Evolutionary conservation across 176 grass and related monocot genomes (phyloP).

Genomic region (Avena eriantha): DNA sequence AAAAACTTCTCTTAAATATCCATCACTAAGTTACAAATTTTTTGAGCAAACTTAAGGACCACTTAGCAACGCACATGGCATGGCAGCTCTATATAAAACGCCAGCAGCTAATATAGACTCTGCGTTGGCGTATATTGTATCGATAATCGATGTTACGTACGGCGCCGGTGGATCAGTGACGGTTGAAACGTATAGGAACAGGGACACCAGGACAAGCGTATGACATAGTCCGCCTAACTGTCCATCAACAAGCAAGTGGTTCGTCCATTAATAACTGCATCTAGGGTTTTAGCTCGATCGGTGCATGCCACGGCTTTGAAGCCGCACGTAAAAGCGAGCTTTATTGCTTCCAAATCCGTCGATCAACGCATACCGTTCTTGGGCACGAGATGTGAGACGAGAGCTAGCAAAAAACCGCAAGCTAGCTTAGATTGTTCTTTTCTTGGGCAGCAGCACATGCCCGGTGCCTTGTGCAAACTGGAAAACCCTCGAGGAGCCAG

Average conservation of each 20-base stretch:
- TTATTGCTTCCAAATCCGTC: conserved; percentile 42
- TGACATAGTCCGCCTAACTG: conserved; percentile 41
- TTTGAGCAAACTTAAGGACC: too few relatives aligned
- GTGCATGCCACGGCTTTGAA: background rate
- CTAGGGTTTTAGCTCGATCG: background rate
- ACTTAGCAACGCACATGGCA: too few relatives aligned
- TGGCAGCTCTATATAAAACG: background rate
- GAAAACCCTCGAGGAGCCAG: background rate
- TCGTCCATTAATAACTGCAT: background rate
- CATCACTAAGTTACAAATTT: too few relatives aligned
- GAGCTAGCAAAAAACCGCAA: background rate
- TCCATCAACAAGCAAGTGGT: conserved; percentile 38
- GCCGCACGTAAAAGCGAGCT: conserved; percentile 32
- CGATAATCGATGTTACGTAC: background rate
- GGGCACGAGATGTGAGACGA: background rate
- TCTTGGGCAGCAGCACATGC: conserved; percentile 38
- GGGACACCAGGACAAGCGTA: conserved; percentile 26
- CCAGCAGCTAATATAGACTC: background rate
- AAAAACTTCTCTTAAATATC: too few relatives aligned
- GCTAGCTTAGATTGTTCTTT: conserved; percentile 9
- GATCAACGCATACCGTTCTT: background rate
- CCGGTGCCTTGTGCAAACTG: conserved; percentile 27
- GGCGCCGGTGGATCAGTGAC: background rate
- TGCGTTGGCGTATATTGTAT: background rate
- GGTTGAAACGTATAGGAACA: background rate